Evolutionary conservation across 345 rosid genomes (phyloP), one percentile per base, ranked within the genome.

Genomic region (Salix dunnii): DNA sequence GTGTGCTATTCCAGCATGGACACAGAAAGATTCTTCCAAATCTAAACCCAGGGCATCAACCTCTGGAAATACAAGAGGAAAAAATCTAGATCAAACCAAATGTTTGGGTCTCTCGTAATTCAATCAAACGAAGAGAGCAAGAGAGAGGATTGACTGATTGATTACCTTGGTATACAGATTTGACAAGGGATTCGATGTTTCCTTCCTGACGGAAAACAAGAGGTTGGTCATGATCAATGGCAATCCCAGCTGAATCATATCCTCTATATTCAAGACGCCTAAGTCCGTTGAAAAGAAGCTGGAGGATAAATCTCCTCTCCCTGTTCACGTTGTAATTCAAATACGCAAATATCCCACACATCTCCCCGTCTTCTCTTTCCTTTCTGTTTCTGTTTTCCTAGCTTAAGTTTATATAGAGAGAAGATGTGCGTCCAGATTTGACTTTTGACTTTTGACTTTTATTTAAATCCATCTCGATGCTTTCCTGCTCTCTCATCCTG

Each of bases 341-440:
- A 82, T 93, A 95, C 35, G 98, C 99, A 73, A 95, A 95, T 40
- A 95, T 95, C 67, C 99, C 99, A 76, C 97, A 95, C 99, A 95
- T 93, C 76, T 42, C 28, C 16, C 9, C 12, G 13, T 9, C 27
- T 60, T 3, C 28, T 63, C 5, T 40, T 68, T 42, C 18, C 18
- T 62, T 2, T 28, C n/a, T 20, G 5, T 30, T 42, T 6, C 4
- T 28, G 18, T 7, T 16, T 33, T 49, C 20, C 25, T 35, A 18
- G 74, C n/a, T 33, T 18, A 13, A 11, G 30, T 35, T 16, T 51
- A 33, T 51, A 6, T 31, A 2, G 60, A 1, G 42, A 51, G 9
- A 35, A 6, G 36, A 7, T 35, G 36, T 35, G 36, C 36, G 36
- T 35, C 36, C 36, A 35, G 36, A 1, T 71, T 66, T 72, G 76